These are phyloP conservation scores for Penicillium odoratum DNA, from an alignment of 495 filamentous ascomycete species.

Conservation along the genomic window DNA sequence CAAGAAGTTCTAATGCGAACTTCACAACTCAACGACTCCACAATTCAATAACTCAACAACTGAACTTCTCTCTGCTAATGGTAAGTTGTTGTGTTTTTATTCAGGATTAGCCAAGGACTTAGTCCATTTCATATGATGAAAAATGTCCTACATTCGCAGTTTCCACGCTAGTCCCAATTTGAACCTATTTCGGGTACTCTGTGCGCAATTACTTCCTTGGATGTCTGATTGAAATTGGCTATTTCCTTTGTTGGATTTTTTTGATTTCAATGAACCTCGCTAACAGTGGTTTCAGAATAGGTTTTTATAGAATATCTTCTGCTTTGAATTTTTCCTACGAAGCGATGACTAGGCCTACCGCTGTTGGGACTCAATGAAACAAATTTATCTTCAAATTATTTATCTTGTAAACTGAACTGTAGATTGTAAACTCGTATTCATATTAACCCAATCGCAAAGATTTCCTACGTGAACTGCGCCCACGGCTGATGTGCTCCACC, in stretches of 20 bases:
- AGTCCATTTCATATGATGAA: slow-evolving; percentile 46
- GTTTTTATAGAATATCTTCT: neutral
- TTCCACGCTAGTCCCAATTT: slow-evolving; percentile 54
- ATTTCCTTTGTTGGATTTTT: slow-evolving; percentile 17
- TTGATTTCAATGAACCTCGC: slow-evolving; percentile 15
- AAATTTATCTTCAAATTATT: slow-evolving; percentile 6
- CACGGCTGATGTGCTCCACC: slow-evolving; percentile 30
- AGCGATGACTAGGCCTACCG: neutral
- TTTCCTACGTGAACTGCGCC: slow-evolving; percentile 15
- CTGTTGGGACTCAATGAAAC: neutral
- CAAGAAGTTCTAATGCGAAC: slow-evolving; percentile 7
- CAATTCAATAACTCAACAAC: too few relatives aligned
- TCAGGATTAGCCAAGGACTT: slow-evolving; percentile 23
- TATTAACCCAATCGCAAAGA: neutral
- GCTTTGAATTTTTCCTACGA: neutral
- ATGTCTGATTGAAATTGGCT: slow-evolving; percentile 49
- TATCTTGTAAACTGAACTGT: neutral
- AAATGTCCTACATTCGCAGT: slow-evolving; percentile 55
- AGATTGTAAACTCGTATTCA: neutral
- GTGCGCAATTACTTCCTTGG: slow-evolving; percentile 54
- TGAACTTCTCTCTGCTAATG: neutral
- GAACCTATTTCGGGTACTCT: slow-evolving; percentile 49
- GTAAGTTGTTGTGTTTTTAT: slow-evolving; percentile 23
- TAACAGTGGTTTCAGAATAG: slow-evolving; percentile 28
- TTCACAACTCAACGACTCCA: neutral